Evolutionary conservation across 768 basidiomycete genomes (phyloP), one percentile per base, ranked within the genome.

Genomic region (Nevesoporus exiguus): DNA sequence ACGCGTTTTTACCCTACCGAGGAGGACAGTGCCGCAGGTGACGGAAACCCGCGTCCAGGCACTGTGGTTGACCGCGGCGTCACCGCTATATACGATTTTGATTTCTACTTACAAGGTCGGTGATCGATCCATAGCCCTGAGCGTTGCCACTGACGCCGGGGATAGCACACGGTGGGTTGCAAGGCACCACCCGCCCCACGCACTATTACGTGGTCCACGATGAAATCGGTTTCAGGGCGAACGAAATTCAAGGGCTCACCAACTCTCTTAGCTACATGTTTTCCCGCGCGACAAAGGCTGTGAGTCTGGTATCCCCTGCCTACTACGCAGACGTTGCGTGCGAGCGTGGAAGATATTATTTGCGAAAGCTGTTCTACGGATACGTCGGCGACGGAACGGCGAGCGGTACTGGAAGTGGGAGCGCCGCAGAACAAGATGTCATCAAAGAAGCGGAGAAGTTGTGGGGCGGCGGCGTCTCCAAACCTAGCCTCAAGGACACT

Each of bases 391-490:
- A 51, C 10, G 70, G 61, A 9, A 65, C 71, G 1, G 63, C 66
- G 21, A 66, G 65, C 22, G 69, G 68, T 24, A 66, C 70, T 21
- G 65, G 66, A 14, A 71, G 73, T 30, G 66, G 71, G 3, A 78
- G 73, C 34, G 65, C 69, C 2, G 54, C 70, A 0, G 83, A 84
- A 21, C 76, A 82, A 37, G 73, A 76, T 25, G 76, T 85, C 14
- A 72, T 74, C 58, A 64, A 63, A 15, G 86, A 86, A 63, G 90
- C 88, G 1, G 41, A 62, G 49, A 62, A 47, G 15, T 49, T 78
- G 39, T 93, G 90, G 90, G 66, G 68, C 17, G 65, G 64, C 3
- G 88, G 86, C 1, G 83, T 87, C 15, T 58, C 65, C 15, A 79
- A 76, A 3, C 29, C 60, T 0, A 66, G 61, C 7, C 66, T 90